phyloP scores from a whole-genome alignment of 164 flowering plant species.

The Vitis rupestris region DNA sequence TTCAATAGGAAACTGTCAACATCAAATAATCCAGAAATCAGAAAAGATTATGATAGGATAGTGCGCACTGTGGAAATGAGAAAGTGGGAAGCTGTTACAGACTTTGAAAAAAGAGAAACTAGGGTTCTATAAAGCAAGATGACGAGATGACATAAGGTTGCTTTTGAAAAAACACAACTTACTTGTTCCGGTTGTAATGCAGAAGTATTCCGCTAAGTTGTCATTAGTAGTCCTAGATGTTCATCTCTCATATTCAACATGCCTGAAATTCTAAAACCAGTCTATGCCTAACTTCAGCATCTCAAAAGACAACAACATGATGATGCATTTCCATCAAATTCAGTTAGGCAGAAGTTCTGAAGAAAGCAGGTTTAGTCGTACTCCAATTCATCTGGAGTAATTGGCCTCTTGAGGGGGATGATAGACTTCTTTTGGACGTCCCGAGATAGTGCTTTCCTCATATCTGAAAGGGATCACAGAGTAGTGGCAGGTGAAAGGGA shows the following conservation, averaged over 20 bases:
- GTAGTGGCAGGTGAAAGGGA: not conserved
- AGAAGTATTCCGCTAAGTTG: not conserved
- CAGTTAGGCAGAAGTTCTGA: not conserved
- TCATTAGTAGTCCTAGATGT: not conserved
- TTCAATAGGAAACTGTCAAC: too few species aligned
- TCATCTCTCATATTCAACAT: not conserved
- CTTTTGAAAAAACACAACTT: too few species aligned
- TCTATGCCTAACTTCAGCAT: not conserved
- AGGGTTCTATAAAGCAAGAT: too few species aligned
- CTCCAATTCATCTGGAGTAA: conserved; percentile 95
- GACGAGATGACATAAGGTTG: too few species aligned
- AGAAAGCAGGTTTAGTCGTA: conserved; percentile 50
- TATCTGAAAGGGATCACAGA: conserved; percentile 54
- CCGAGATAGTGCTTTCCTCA: conserved; percentile 93
- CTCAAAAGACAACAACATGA: not conserved
- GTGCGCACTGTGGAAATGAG: too few species aligned
- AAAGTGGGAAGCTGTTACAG: too few species aligned
- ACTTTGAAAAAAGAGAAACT: too few species aligned
- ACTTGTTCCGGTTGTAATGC: not conserved
- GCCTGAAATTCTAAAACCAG: not conserved
- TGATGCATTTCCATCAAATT: not conserved
- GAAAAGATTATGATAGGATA: too few species aligned
- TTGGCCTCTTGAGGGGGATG: conserved; percentile 81
- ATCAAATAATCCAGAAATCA: too few species aligned
- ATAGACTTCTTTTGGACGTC: conserved; percentile 90